Conservation (phyloP, 2,329 filamentous ascomycete species). For the Arthrinium phaeospermum region DNA sequence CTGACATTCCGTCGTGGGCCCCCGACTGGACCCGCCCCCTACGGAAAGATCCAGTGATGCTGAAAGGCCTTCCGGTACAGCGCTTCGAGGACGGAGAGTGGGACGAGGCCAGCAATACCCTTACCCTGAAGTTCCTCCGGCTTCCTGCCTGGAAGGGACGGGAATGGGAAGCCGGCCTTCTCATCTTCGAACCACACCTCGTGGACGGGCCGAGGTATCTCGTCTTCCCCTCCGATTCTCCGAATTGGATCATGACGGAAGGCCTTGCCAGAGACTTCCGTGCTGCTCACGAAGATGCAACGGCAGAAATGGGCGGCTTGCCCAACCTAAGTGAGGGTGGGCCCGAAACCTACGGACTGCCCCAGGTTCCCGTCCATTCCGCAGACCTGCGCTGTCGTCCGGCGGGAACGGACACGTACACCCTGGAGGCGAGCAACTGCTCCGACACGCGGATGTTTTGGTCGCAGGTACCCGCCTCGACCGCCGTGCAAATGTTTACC, state of each 20-base stretch:
- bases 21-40: constrained; percentile 22
- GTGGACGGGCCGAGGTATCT: not conserved
- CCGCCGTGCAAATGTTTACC: not conserved
- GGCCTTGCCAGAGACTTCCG: not conserved
- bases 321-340: fast-evolving
- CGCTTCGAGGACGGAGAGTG: not conserved
- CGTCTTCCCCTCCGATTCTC: not conserved
- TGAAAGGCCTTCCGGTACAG: not conserved
- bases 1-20: constrained; percentile 23
- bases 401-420: not conserved
- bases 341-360: not conserved
- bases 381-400: not conserved
- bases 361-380: not conserved
- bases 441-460: not conserved
- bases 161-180: not conserved
- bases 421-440: not conserved
- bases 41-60: not conserved
- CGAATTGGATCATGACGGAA: not conserved
- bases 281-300: not conserved
- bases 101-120: not conserved
- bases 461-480: not conserved
- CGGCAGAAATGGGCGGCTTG: not conserved
- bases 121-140: not conserved
- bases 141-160: not conserved
- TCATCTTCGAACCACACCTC: not conserved